phyloP scores from a whole-genome alignment of 441 rosid genomes.

The Populus hybrid region DNA sequence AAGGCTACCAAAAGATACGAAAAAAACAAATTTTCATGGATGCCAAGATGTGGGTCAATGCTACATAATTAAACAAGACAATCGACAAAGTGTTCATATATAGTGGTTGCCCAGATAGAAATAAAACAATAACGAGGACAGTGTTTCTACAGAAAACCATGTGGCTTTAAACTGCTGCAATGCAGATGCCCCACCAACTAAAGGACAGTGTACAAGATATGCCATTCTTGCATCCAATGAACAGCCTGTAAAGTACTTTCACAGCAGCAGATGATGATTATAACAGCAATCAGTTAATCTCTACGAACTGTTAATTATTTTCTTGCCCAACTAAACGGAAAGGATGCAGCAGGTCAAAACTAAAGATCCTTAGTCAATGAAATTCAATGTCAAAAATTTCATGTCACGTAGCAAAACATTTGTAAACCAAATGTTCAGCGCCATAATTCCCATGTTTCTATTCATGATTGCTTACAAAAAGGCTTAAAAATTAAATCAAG shows the following conservation, averaged over 20 bases:
- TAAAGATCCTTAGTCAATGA: background rate
- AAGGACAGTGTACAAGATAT: slow-evolving; percentile 5
- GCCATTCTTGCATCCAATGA: slow-evolving; percentile 11
- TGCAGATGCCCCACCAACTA: slow-evolving; percentile 4
- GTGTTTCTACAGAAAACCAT: slow-evolving; percentile 9
- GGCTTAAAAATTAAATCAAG: background rate
- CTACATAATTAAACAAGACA: slow-evolving; percentile 7
- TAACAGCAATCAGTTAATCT: background rate
- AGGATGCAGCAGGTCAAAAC: background rate
- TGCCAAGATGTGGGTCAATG: slow-evolving; percentile 18
- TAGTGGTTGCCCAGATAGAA: background rate
- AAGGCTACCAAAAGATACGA: slow-evolving; percentile 9
- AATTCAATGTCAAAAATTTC: background rate
- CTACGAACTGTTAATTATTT: background rate
- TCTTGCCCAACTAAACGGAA: background rate
- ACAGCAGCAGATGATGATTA: slow-evolving; percentile 1
- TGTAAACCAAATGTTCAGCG: background rate
- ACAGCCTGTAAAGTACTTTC: slow-evolving; percentile 6
- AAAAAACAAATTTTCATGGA: slow-evolving; percentile 21
- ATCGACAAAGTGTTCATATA: slow-evolving; percentile 10
- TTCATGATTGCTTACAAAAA: background rate
- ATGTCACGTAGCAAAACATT: background rate
- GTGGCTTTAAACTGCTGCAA: background rate
- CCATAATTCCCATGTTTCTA: slow-evolving; percentile 5
- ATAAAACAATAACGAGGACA: slow-evolving; percentile 11